These are phyloP conservation scores for Clavispora asparagi DNA, from an alignment of 805 yeast genomes.

Conservation along the genomic window DNA sequence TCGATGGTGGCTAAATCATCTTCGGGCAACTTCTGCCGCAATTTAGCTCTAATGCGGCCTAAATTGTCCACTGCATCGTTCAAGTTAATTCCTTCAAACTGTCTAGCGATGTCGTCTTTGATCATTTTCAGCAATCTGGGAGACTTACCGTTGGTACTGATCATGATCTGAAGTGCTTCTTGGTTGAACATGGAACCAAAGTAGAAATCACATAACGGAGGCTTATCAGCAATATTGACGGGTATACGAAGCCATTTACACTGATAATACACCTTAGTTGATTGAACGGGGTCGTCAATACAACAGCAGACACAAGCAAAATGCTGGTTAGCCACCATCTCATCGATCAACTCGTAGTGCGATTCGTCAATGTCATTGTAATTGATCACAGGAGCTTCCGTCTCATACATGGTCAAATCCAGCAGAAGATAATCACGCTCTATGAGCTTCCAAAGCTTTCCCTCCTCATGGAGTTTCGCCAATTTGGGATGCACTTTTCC, in stretches of 20 bases:
- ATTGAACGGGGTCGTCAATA: constrained; percentile 61
- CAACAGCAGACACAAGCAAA: constrained; percentile 71
- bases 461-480: constrained; percentile 22
- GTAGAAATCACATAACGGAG: constrained; percentile 78
- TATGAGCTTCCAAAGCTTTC: constrained; percentile 39
- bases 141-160: constrained; percentile 76
- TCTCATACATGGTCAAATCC: constrained; percentile 50
- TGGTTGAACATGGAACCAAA: constrained; percentile 74
- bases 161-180: constrained; percentile 75
- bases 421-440: constrained; percentile 39
- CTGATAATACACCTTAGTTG: constrained; percentile 52
- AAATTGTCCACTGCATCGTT: constrained; percentile 58
- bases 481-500: constrained; percentile 26
- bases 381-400: constrained; percentile 5
- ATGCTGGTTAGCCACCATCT: constrained; percentile 29
- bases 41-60: constrained; percentile 46
- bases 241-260: constrained; percentile 44
- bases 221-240: constrained; percentile 81
- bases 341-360: constrained; percentile 26
- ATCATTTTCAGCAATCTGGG: constrained; percentile 62
- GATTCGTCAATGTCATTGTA: constrained; percentile 6
- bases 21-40: constrained; percentile 44
- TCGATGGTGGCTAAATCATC: constrained; percentile 46
- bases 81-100: constrained; percentile 40
- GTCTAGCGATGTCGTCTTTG: constrained; percentile 50